Evolutionary conservation across 1,284 basidiomycete genomes (phyloP), one percentile per base, ranked within the genome.

Genomic region (Paramarasmius palmivorus): DNA sequence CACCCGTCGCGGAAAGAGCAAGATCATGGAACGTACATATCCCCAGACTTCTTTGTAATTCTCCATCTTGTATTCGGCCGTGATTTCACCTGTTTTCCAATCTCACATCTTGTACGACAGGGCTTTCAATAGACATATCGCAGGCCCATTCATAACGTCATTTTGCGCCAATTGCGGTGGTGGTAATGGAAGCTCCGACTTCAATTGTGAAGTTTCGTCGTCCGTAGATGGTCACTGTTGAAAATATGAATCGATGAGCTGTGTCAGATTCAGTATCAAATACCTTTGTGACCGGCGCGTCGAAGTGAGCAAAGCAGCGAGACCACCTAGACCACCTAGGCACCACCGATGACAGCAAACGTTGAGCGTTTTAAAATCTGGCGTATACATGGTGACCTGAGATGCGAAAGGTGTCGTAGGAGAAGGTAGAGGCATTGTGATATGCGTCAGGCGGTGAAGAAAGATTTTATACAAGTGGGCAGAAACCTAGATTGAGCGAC

Each of bases 271-370:
- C n/a, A 29, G 12, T 26, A 29, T 35, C 35, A 37, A 54, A 19
- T 42, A 65, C 57, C 67, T 65, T 56, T 35, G 50, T 65, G 64
- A 3, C 64, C 64, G 9, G 62, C 54, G 19, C 64, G 52, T 46
- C 64, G 45, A 17, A 65, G 46, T 15, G 63, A 61, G 20, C 64
- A 53, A 61, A 40, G 63, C 59, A 9, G 61, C 32, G 17, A 65
- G 51, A 20, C 64, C 64, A 3, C 62, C 63, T 22, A 65, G 22
- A 1, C 64, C 64, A 20, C 61, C 64, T 4, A n/a, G n/a, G n/a
- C n/a, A n/a, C n/a, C n/a, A n/a, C 64, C 64, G 12, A 65, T 52
- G 32, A 65, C 45, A 15, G 60, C 63, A 25, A n/a, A 65, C 61
- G 14, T 57, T 56, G 50, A 65, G 60, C 34, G 59, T 57, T 51